A percentile compares a stretch with the other conserved stretches of the same genome.
These are phyloP conservation scores for Leccinum cinnamomeum DNA, from an alignment of 1,284 basidiomycete species.

Conservation along the genomic window DNA sequence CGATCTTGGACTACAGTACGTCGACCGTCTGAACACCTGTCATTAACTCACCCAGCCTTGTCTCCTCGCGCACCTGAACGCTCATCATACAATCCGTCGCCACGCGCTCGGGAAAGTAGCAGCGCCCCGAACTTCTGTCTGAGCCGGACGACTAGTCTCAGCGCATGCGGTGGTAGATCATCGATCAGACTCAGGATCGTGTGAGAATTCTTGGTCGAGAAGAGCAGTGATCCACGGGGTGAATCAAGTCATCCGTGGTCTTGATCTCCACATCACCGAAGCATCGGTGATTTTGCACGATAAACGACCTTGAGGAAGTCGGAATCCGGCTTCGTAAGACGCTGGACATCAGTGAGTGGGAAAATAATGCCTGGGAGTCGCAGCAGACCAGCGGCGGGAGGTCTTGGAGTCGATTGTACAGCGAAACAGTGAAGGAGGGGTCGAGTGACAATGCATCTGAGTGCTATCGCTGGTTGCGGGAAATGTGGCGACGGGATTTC, in stretches of 20 bases:
- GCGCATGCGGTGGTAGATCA: not conserved
- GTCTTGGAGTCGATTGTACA: not conserved
- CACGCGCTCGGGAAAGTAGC: conserved; percentile 2
- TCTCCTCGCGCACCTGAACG: conserved; percentile 1
- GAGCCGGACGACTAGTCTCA: conserved; percentile 5
- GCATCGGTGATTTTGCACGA: not conserved
- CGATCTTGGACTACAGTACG: not conserved
- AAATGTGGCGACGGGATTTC: conserved; percentile 5
- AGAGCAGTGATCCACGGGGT: conserved; percentile 12
- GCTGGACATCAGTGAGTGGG: not conserved
- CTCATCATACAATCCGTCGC: conserved; percentile 10
- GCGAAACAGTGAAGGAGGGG: not conserved
- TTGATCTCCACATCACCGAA: conserved; percentile 7
- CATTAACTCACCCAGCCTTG: not conserved
- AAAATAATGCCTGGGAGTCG: conserved; percentile 11
- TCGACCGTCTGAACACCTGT: conserved; percentile 7
- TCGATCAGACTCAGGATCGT: not conserved
- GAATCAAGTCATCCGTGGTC: conserved; percentile 4
- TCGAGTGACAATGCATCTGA: not conserved
- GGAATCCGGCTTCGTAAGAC: not conserved
- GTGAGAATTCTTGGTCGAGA: conserved; percentile 1
- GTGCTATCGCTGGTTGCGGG: not conserved
- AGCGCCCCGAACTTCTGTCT: conserved; percentile 8
- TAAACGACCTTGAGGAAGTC: not conserved
- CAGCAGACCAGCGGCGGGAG: conserved; percentile 4